Evolutionary conservation across 1,139 yeast species (phyloP), one percentile per base, ranked within the genome.

Genomic region (Hyphopichia buzzinii): DNA sequence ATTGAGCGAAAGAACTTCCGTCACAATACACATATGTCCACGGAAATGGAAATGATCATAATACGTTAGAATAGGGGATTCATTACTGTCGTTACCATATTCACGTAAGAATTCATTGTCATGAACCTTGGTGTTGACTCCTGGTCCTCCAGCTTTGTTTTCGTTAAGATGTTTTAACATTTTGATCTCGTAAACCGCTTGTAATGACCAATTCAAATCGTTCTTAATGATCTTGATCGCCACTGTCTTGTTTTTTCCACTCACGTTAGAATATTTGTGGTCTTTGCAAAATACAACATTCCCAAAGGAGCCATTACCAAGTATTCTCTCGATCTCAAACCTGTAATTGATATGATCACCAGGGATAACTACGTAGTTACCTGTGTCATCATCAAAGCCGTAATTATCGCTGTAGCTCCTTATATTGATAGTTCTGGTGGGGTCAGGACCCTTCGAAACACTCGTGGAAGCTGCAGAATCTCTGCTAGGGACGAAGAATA

Each of bases 231-330:
- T 76, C 53, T 88, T 88, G 17, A 88, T 67, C 0, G 96, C 95
- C 13, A 83, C 85, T 10, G 70, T 44, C 24, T 64, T 60, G 29
- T 44, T 37, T 13, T 30, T 36, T 4, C 35, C 27, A 2, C 31
- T n/a, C 15, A 32, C n/a, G 27, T 39, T 40, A 1, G 72, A 69
- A 16, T 64, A 62, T 52, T 82, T 81, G 54, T 84, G 87, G 57
- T 88, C 96, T 21, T 62, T 57, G 44, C 92, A 84, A 39, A 76
- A 69, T 8, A 85, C 63, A 3, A 88, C 96, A 40, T 80, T 81
- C 0, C 96, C 96, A 66, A 88, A 88, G 23, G 92, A 81, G 3
- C 96, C 96, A 39, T 75, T 80, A 0, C 96, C 96, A 13, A 88
- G 64, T 3, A 69, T 62, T 2, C 67, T 59, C 22, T 74, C 41